These are phyloP conservation scores for Aegle marmelos DNA, from an alignment of 345 rosid species.

Conservation along the genomic window DNA sequence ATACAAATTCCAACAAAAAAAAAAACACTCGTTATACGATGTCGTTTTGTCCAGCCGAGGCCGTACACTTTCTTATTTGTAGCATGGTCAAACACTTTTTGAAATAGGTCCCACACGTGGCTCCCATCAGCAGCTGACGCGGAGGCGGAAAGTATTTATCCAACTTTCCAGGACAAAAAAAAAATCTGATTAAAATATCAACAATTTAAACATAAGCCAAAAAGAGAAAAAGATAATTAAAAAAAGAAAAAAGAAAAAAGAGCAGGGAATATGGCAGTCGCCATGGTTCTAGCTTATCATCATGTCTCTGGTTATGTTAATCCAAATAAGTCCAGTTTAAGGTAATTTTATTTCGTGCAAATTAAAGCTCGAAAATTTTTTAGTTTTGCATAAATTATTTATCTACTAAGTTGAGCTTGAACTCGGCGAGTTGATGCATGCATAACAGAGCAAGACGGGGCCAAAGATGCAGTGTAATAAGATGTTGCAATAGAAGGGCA, in stretches of 20 bases:
- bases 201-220: too few relatives aligned
- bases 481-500: conserved; percentile 24
- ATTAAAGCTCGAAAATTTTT: neutral
- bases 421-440: neutral
- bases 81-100: neutral
- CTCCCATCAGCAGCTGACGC: neutral
- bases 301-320: conserved; percentile 14
- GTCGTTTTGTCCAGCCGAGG: neutral
- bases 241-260: neutral
- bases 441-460: conserved; percentile 18
- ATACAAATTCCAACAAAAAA: too few relatives aligned
- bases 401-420: neutral
- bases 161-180: neutral
- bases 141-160: neutral
- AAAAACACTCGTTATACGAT: neutral
- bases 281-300: conserved; percentile 8
- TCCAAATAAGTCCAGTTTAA: conserved; percentile 11
- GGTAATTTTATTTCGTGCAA: conserved; percentile 19
- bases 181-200: neutral
- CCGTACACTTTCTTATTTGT: neutral
- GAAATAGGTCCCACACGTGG: neutral
- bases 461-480: conserved; percentile 22
- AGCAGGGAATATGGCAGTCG: conserved; percentile 8
- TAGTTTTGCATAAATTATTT: neutral
- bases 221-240: too few relatives aligned